Evolutionary conservation across 2,329 filamentous ascomycete species (phyloP).

Genomic region (Fusarium sp.): DNA sequence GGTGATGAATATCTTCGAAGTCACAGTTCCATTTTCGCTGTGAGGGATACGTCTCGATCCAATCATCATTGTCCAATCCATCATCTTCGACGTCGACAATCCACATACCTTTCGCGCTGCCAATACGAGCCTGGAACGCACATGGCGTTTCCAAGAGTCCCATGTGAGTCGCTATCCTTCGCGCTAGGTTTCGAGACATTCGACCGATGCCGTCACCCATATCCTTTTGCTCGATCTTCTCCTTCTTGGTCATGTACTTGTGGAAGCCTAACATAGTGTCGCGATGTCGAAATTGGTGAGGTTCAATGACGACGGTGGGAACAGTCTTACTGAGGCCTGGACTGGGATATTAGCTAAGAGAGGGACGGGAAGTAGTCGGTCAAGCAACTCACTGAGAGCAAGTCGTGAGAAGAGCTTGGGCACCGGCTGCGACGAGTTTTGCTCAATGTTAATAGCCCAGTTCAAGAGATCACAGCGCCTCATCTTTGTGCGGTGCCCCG

Average conservation of each 20-base stretch:
- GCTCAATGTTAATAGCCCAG: slow-evolving; percentile 60
- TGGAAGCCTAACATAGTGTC: slow-evolving; percentile 9
- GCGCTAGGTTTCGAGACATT: slow-evolving; percentile 70
- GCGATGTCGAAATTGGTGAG: slow-evolving; percentile 53
- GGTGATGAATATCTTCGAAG: slow-evolving; percentile 57
- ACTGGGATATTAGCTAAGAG: background rate
- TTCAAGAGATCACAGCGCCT: slow-evolving; percentile 55
- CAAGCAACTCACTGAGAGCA: slow-evolving; percentile 55
- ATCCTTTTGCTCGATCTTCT: slow-evolving; percentile 45
- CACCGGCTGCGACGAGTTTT: slow-evolving; percentile 57
- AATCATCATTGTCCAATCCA: slow-evolving; percentile 55
- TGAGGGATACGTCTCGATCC: slow-evolving; percentile 73
- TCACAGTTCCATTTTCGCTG: slow-evolving; percentile 74
- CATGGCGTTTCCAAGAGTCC: slow-evolving; percentile 65
- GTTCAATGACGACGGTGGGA: slow-evolving; percentile 57
- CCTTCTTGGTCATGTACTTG: slow-evolving; percentile 70
- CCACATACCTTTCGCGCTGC: slow-evolving; percentile 81
- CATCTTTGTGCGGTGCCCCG: slow-evolving; percentile 46
- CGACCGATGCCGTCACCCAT: slow-evolving; percentile 75
- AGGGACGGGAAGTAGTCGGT: no score
- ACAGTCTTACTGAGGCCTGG: slow-evolving; percentile 62
- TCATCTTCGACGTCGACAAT: slow-evolving; percentile 63
- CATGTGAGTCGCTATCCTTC: slow-evolving; percentile 59
- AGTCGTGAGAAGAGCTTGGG: slow-evolving; percentile 69
- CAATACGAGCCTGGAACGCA: slow-evolving; percentile 75